phyloP scores from a whole-genome alignment of 192 early-diverging fungal genomes.

The Lobosporangium transversale region DNA sequence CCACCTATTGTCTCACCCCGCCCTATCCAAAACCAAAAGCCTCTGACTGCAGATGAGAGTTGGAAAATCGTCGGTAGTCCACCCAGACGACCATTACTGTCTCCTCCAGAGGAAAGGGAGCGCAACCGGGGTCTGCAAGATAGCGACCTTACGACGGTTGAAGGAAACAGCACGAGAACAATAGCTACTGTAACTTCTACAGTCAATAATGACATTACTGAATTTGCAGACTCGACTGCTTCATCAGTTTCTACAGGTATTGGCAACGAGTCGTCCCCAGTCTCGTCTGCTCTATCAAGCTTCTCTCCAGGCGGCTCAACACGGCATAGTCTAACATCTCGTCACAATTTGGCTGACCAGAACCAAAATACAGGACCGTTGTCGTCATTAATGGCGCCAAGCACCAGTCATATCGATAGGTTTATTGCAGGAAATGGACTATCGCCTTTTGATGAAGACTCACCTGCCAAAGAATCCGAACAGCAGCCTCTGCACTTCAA shows the following conservation, averaged over 20 bases:
- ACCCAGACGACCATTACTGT: constrained; percentile 61
- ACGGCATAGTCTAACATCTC: constrained; percentile 14
- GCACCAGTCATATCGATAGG: background rate
- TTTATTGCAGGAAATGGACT: background rate
- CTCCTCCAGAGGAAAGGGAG: constrained; percentile 56
- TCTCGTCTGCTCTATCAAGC: constrained; percentile 15
- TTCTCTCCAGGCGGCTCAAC: constrained; percentile 26
- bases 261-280: constrained; percentile 20
- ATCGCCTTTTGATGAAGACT: constrained; percentile 10
- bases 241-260: constrained; percentile 24
- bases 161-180: background rate
- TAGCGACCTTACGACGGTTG: constrained; percentile 10
- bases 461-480: constrained; percentile 3
- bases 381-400: background rate
- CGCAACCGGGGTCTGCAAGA: constrained; percentile 6
- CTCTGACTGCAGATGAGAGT: constrained; percentile 34
- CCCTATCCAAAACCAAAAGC: constrained; percentile 38
- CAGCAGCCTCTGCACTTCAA: constrained; percentile 27
- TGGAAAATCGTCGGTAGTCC: constrained; percentile 74
- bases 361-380: background rate
- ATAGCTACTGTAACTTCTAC: background rate
- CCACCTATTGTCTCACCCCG: constrained; percentile 50
- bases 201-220: background rate
- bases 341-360: constrained; percentile 9
- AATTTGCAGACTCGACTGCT: constrained; percentile 24